Evolutionary conservation across 257 asterid genomes (phyloP).

Genomic region (Solanum pennellii): DNA sequence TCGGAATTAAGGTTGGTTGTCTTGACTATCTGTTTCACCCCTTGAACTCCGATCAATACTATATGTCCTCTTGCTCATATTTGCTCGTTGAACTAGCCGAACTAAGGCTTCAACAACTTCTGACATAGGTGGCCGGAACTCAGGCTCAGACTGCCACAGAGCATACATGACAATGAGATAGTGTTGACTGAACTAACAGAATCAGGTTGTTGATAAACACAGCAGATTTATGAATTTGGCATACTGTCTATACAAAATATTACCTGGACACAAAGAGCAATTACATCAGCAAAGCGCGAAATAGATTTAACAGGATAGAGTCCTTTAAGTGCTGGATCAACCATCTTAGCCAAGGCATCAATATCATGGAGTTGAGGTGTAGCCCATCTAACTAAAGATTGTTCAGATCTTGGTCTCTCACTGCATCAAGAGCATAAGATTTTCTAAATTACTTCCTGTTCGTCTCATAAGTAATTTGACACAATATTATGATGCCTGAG

Average conservation of each 20-base stretch:
- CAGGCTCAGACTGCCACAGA: conserved; percentile 69
- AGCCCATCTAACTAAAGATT: conserved; percentile 71
- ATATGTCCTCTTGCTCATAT: conserved; percentile 71
- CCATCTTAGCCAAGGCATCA: conserved; percentile 71
- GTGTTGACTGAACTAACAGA: neutral
- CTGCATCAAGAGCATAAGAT: conserved; percentile 11
- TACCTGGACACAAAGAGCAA: conserved; percentile 77
- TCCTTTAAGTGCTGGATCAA: conserved; percentile 61
- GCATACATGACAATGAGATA: neutral
- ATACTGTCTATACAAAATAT: neutral
- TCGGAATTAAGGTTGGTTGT: neutral
- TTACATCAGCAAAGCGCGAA: conserved; percentile 73
- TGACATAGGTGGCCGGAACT: conserved; percentile 87
- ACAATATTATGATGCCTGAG: neutral
- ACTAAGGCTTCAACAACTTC: conserved; percentile 81
- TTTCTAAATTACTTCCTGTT: neutral
- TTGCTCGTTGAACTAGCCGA: conserved; percentile 68
- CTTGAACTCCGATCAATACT: conserved; percentile 25
- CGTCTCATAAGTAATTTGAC: neutral
- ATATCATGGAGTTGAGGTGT: conserved; percentile 81
- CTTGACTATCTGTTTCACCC: neutral
- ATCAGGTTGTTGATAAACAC: neutral
- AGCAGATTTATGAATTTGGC: neutral
- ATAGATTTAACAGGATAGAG: conserved; percentile 66
- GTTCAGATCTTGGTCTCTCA: conserved; percentile 59